Conservation (phyloP, 2,329 filamentous ascomycete species). For the Coniochaeta prunicola region DNA sequence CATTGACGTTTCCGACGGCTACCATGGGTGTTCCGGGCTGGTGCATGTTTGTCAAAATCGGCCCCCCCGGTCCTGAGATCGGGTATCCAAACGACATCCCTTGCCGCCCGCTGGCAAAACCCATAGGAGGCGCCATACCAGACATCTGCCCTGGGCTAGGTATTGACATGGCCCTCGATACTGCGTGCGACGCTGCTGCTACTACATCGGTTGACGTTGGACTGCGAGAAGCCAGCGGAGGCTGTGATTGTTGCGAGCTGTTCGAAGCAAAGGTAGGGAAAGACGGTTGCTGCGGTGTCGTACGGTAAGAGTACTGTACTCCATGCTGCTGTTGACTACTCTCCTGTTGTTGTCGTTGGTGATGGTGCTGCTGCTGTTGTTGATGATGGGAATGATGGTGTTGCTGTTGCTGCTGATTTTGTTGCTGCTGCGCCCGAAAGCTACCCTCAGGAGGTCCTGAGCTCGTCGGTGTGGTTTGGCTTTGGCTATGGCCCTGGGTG, state of each 20-base stretch:
- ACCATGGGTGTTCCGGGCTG: conserved; percentile 41
- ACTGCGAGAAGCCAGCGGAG: not conserved
- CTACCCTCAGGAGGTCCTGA: not conserved
- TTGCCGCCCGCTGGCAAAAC: conserved; percentile 25
- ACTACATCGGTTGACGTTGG: not conserved
- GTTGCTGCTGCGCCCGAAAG: conserved; percentile 14
- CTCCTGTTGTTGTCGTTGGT: conserved; percentile 17
- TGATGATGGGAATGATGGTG: conserved; percentile 17
- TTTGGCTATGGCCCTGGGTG: not conserved
- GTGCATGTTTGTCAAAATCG: conserved; percentile 18
- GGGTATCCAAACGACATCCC: conserved; percentile 34
- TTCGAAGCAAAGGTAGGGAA: conserved; percentile 1
- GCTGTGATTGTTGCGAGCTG: not conserved
- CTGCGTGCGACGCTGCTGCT: conserved; percentile 15
- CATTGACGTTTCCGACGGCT: conserved; percentile 52
- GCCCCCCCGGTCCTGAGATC: conserved; percentile 27
- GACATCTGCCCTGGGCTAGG: conserved; percentile 8
- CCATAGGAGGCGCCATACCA: conserved; percentile 20
- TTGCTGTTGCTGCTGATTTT: conserved; percentile 20
- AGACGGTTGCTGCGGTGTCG: conserved; percentile 10
- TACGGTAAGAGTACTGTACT: conserved; percentile 8
- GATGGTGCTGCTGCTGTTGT: conserved; percentile 18
- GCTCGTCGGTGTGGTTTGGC: not conserved
- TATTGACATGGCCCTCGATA: conserved; percentile 14
- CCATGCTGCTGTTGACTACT: conserved; percentile 31